These are phyloP conservation scores for Eimeria sp. DNA, from an alignment of 169 alveolate genomes.

Conservation along the genomic window DNA sequence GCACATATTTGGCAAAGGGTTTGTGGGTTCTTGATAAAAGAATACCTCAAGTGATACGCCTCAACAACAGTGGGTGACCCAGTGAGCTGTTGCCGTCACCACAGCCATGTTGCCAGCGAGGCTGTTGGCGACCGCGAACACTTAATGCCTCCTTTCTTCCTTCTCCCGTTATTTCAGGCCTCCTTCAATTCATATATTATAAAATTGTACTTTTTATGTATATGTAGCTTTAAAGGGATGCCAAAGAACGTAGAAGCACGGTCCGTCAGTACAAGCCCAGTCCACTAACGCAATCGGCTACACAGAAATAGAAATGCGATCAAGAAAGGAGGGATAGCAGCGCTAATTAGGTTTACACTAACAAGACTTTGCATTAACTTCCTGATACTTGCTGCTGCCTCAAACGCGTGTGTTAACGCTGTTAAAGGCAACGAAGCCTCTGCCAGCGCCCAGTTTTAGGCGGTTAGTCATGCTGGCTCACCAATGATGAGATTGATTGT, in stretches of 20 bases:
- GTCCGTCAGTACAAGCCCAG: neutral
- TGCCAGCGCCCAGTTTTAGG: neutral
- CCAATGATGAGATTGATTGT: too few species aligned
- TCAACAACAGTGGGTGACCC: neutral
- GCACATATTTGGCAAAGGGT: neutral
- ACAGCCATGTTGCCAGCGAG: constrained; percentile 1
- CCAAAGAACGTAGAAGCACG: neutral
- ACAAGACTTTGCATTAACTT: neutral
- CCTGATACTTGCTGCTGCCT: neutral
- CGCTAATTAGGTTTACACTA: too few species aligned
- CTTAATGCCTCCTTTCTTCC: neutral
- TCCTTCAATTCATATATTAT: neutral
- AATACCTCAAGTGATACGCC: neutral
- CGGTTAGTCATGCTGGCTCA: neutral
- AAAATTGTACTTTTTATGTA: neutral
- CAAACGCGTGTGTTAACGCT: too few species aligned
- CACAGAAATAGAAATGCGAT: neutral
- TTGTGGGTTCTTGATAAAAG: neutral
- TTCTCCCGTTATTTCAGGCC: neutral
- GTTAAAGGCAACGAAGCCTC: neutral
- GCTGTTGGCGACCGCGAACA: neutral
- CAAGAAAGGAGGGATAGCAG: neutral
- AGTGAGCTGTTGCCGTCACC: neutral
- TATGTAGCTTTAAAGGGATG: neutral
- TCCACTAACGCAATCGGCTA: neutral